A percentile compares a stretch with the other conserved stretches of the same genome.
phyloP scores from a whole-genome alignment of 345 rosid species.

The Salix koriyanagi region DNA sequence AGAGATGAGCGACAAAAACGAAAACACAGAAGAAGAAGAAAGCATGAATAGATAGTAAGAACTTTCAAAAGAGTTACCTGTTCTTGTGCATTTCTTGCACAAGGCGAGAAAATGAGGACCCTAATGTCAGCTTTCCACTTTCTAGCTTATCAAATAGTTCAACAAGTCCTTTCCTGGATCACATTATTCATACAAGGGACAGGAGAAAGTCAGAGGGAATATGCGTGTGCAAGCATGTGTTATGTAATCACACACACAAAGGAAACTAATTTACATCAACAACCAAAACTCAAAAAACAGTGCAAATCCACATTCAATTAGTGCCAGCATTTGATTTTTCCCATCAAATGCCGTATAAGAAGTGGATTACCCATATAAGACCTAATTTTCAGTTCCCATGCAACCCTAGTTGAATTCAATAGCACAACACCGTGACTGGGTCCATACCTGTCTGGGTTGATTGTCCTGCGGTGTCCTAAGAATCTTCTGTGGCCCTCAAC shows the following conservation, averaged over 20 bases:
- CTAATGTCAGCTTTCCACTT: slow-evolving; percentile 51
- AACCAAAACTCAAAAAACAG: too few species aligned
- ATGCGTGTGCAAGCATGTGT: too few species aligned
- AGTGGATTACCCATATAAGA: too few species aligned
- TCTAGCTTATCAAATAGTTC: slow-evolving; percentile 63
- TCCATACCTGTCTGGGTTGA: slow-evolving; percentile 73
- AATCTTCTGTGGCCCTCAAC: slow-evolving; percentile 97
- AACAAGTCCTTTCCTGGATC: slow-evolving; percentile 70
- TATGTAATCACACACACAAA: too few species aligned
- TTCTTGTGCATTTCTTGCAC: slow-evolving; percentile 64
- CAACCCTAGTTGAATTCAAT: neutral
- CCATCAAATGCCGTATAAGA: too few species aligned
- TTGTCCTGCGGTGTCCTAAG: slow-evolving; percentile 79
- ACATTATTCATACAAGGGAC: neutral
- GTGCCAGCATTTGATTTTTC: too few species aligned
- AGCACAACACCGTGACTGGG: neutral
- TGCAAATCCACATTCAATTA: too few species aligned
- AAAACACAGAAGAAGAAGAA: neutral
- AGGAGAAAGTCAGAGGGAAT: neutral
- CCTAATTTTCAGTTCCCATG: neutral
- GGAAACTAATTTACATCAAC: too few species aligned
- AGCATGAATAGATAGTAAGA: neutral
- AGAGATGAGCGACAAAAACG: neutral
- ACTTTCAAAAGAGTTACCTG: slow-evolving; percentile 39
- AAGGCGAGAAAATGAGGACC: slow-evolving; percentile 36